phyloP scores from a whole-genome alignment of 345 rosid species.

The Nasturtium officinale region DNA sequence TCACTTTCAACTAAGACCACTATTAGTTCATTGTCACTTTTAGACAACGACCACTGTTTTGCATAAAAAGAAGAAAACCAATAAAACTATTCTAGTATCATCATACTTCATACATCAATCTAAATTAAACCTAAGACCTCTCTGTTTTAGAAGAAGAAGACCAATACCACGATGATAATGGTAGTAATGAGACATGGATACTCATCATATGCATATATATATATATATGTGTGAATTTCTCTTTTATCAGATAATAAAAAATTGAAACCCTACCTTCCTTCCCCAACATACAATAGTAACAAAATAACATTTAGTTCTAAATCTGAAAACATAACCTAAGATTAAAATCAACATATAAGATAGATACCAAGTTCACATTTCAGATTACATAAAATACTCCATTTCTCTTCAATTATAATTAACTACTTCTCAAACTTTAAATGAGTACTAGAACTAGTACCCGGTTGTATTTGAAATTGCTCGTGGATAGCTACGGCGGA shows the following conservation, averaged over 20 bases:
- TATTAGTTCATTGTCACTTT: slow-evolving; percentile 40
- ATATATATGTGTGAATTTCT: slow-evolving; percentile 17
- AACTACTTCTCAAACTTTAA: slow-evolving; percentile 36
- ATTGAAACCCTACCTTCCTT: slow-evolving; percentile 40
- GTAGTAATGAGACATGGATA: background rate
- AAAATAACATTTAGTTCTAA: slow-evolving; percentile 32
- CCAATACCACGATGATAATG: background rate
- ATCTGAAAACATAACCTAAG: slow-evolving; percentile 25
- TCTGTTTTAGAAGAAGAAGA: slow-evolving; percentile 24
- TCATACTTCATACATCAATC: slow-evolving; percentile 20
- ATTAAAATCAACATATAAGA: slow-evolving; percentile 28
- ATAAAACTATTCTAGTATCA: slow-evolving; percentile 23
- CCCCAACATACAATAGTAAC: slow-evolving; percentile 31
- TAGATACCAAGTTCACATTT: slow-evolving; percentile 34
- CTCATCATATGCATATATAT: background rate
- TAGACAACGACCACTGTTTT: slow-evolving; percentile 40
- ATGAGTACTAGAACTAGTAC: slow-evolving; percentile 41
- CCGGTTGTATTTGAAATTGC: slow-evolving; percentile 44
- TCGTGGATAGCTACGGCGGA: slow-evolving; percentile 34
- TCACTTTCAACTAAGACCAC: slow-evolving; percentile 42
- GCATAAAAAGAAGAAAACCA: slow-evolving; percentile 38
- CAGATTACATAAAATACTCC: slow-evolving; percentile 37
- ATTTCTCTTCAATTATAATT: background rate
- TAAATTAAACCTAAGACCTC: slow-evolving; percentile 37
- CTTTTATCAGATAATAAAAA: slow-evolving; percentile 24